Evolutionary conservation across 1,139 yeast genomes (phyloP).

Genomic region (Diutina pseudorugosa): DNA sequence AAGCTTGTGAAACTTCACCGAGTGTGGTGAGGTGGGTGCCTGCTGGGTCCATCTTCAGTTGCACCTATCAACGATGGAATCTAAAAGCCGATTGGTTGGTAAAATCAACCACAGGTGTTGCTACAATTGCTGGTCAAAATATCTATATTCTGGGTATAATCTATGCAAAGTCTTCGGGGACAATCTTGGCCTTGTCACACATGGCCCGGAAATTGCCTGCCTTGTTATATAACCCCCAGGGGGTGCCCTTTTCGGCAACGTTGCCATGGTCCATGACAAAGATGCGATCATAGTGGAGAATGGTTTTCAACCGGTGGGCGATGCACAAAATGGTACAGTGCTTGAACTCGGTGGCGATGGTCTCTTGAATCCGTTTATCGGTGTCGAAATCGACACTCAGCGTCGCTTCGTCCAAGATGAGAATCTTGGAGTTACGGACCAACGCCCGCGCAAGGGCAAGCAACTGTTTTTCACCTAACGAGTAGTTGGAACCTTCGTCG

Average conservation of each 20-base stretch:
- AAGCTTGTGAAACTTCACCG: too few relatives aligned
- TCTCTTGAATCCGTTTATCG: constrained; percentile 55
- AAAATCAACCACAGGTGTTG: too few relatives aligned
- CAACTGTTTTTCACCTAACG: constrained; percentile 69
- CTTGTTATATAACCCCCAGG: constrained; percentile 22
- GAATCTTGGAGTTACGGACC: constrained; percentile 51
- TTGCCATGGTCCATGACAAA: constrained; percentile 50
- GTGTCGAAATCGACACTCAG: constrained; percentile 75
- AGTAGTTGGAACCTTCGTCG: constrained; percentile 65
- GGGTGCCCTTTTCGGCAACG: constrained; percentile 37
- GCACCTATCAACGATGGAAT: too few relatives aligned
- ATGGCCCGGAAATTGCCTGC: constrained; percentile 43
- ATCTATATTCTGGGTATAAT: neutral
- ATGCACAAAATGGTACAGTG: constrained; percentile 65
- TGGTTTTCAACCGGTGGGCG: constrained; percentile 68
- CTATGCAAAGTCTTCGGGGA: constrained; percentile 5
- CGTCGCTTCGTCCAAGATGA: constrained; percentile 74
- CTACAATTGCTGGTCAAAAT: neutral
- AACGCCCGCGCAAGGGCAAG: constrained; percentile 68
- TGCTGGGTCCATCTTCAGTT: too few relatives aligned
- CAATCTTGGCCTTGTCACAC: constrained; percentile 27
- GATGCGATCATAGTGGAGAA: constrained; percentile 51
- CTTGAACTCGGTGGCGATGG: constrained; percentile 48
- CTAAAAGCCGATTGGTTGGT: too few relatives aligned
- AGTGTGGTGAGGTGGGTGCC: too few relatives aligned